Conservation (phyloP, 495 filamentous ascomycete genomes). For the Beverwykella pulmonaria region DNA sequence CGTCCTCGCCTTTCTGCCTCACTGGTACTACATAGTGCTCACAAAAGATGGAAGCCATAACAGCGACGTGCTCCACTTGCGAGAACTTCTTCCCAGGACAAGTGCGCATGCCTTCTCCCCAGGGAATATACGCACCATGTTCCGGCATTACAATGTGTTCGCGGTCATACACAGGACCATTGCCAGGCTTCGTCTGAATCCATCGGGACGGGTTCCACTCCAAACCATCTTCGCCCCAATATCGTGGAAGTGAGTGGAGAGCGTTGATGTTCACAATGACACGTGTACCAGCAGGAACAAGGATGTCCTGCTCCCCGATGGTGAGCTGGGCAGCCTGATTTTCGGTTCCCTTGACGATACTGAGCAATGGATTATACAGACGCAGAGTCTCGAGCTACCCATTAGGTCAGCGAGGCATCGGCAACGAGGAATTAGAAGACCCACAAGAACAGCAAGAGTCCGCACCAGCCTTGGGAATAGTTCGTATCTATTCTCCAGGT, state of each 20-base stretch:
- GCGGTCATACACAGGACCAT: not conserved
- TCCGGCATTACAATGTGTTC: conserved; percentile 18
- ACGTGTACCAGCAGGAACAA: conserved; percentile 45
- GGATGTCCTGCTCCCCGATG: conserved; percentile 36
- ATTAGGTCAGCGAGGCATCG: conserved; percentile 14
- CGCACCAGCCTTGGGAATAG: conserved; percentile 9
- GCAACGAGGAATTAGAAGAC: not conserved
- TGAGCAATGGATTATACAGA: conserved; percentile 47
- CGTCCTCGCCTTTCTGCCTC: conserved; percentile 40
- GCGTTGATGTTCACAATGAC: conserved; percentile 46
- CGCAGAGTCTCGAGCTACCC: conserved; percentile 51
- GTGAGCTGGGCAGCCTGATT: conserved; percentile 31
- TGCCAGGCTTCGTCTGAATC: conserved; percentile 27
- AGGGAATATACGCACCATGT: conserved; percentile 18
- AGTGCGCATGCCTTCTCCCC: conserved; percentile 23
- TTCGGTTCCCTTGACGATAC: conserved; percentile 47
- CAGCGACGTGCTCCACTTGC: conserved; percentile 34
- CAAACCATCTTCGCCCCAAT: conserved; percentile 51
- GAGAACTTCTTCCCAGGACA: conserved; percentile 31
- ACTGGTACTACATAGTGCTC: conserved; percentile 44
- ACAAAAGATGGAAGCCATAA: conserved; percentile 45
- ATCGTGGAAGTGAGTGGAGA: conserved; percentile 49
- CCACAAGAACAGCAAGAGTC: conserved; percentile 4
- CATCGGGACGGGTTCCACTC: conserved; percentile 45
- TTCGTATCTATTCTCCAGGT: not conserved